Percentiles rank a stretch among this genome's conserved stretches.
phyloP scores from a whole-genome alignment of 106 monocot species.

The Triglochin maritima region DNA sequence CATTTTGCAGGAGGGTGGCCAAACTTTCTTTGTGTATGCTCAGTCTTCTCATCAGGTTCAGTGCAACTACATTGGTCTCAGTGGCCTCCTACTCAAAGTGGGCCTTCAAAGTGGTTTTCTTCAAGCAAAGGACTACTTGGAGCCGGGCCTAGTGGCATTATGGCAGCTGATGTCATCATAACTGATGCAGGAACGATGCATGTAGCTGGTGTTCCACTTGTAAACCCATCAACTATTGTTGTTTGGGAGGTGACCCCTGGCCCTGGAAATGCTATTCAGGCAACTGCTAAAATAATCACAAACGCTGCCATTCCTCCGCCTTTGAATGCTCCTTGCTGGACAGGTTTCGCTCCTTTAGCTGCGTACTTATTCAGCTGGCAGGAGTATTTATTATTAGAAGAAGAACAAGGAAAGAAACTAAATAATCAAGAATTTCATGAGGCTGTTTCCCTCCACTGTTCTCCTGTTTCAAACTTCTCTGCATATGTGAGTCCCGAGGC shows the following conservation, averaged over 20 bases:
- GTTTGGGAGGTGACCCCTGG: conserved; percentile 99
- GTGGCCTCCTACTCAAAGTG: conserved; percentile 62
- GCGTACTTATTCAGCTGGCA: conserved; percentile 80
- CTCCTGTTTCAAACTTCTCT: conserved; percentile 97
- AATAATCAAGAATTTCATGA: conserved; percentile 52
- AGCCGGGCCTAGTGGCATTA: conserved; percentile 97
- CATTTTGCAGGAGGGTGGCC: conserved; percentile 79
- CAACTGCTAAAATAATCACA: conserved; percentile 51
- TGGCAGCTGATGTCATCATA: conserved; percentile 99
- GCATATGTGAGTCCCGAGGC: conserved; percentile 97
- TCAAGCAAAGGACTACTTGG: conserved; percentile 97
- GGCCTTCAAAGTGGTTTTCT: conserved; percentile 64
- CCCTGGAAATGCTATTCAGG: conserved; percentile 79
- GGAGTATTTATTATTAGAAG: conserved; percentile 65
- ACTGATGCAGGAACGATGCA: conserved; percentile 86
- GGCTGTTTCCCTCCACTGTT: conserved; percentile 70
- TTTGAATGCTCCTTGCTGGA: conserved; percentile 65
- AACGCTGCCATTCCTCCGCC: conserved; percentile 41
- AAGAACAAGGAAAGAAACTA: conserved; percentile 53
- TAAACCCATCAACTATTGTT: conserved; percentile 97
- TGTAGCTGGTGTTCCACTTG: conserved; percentile 97
- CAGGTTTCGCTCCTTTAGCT: conserved; percentile 74
- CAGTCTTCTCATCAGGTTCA: conserved; percentile 97
- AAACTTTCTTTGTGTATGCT: conserved; percentile 89
- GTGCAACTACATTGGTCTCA: conserved; percentile 97